Conservation (phyloP, 2,329 filamentous ascomycete genomes). For the Anthostomella pinea region DNA sequence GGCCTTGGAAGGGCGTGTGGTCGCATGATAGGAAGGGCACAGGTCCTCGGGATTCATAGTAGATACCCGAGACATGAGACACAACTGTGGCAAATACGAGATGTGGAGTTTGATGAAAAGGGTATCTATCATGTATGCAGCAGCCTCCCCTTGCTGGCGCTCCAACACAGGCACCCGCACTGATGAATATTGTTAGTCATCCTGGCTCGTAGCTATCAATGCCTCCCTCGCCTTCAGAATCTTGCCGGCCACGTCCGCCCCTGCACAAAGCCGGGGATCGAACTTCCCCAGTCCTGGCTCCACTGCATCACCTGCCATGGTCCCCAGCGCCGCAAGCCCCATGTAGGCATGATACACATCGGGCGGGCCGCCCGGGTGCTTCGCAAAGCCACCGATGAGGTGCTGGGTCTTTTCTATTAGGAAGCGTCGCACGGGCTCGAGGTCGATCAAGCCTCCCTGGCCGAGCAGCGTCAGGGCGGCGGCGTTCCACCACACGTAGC, state of each 20-base stretch:
- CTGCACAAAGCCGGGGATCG: constrained; percentile 75
- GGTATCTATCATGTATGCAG: too few relatives aligned
- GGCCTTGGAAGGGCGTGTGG: constrained; percentile 14
- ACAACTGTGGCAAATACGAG: background rate
- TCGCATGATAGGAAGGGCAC: too few relatives aligned
- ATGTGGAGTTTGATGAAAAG: background rate
- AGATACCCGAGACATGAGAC: background rate
- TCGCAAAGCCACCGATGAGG: constrained; percentile 78
- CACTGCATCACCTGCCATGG: constrained; percentile 46
- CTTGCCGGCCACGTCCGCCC: constrained; percentile 52
- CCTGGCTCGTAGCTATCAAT: constrained; percentile 1
- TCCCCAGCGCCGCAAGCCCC: constrained; percentile 74
- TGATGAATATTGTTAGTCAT: too few relatives aligned
- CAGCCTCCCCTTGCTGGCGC: too few relatives aligned
- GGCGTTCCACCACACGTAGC: constrained; percentile 90
- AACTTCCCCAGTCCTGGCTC: constrained; percentile 67
- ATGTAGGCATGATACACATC: constrained; percentile 89
- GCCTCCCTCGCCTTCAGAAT: constrained; percentile 44
- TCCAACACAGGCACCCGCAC: too few relatives aligned
- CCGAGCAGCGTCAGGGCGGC: constrained; percentile 64
- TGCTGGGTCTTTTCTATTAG: constrained; percentile 86
- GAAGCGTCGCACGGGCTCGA: constrained; percentile 66
- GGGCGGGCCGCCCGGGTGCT: constrained; percentile 63
- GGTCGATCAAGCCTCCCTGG: constrained; percentile 55
- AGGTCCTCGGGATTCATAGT: too few relatives aligned